Percentiles rank a stretch among this genome's conserved stretches.
phyloP scores from a whole-genome alignment of 192 early-diverging fungal genomes.

The Backusella macrospora region DNA sequence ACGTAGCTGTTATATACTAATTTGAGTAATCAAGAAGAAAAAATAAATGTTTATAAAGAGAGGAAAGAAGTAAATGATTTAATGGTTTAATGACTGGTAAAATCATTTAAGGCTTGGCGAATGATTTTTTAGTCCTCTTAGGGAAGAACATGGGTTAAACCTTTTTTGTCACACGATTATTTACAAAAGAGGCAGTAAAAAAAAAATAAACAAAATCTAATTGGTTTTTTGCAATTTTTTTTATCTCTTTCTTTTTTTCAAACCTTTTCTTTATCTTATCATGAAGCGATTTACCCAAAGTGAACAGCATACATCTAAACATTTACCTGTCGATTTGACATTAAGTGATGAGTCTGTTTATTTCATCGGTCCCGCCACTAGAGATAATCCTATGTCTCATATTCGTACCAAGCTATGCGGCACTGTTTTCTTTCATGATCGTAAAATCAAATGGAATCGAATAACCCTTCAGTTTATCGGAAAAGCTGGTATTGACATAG shows the following conservation, averaged over 20 bases:
- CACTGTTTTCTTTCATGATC: conserved; percentile 29
- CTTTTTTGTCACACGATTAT: neutral
- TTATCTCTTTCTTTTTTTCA: conserved; percentile 8
- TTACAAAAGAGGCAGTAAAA: neutral
- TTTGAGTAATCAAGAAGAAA: neutral
- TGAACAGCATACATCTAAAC: neutral
- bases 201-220: conserved; percentile 2
- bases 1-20: neutral
- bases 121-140: neutral
- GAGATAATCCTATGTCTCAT: conserved; percentile 37
- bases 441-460: conserved; percentile 41
- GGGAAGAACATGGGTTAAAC: neutral
- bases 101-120: neutral
- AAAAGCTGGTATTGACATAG: conserved; percentile 31
- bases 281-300: conserved; percentile 18
- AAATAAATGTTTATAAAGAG: neutral
- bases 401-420: conserved; percentile 39
- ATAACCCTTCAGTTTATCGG: conserved; percentile 37
- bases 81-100: too few relatives aligned
- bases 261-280: conserved; percentile 1
- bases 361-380: conserved; percentile 40
- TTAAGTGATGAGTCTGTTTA: conserved; percentile 27
- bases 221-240: conserved; percentile 15
- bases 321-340: conserved; percentile 25
- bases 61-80: neutral